Evolutionary conservation across 140 eudicot species (phyloP).

Genomic region (Ambrosia hybrid): DNA sequence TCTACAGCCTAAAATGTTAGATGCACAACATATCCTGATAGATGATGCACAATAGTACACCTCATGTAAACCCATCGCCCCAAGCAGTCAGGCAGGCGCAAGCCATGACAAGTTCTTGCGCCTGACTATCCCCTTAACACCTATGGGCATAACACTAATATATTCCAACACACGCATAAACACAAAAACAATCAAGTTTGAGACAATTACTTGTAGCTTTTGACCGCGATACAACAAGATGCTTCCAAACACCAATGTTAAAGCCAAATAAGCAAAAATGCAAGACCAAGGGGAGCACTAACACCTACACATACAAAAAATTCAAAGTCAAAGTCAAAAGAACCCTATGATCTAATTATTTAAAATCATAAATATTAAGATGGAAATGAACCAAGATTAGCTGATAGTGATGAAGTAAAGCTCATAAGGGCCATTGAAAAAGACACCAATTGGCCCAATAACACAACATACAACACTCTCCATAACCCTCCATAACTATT

Average conservation of each 20-base stretch:
- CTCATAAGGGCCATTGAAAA: constrained; percentile 51
- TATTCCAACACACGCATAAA: background rate
- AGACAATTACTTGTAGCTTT: constrained; percentile 47
- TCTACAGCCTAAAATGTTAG: too few relatives aligned
- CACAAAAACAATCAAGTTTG: background rate
- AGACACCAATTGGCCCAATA: constrained; percentile 76
- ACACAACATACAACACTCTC: constrained; percentile 43
- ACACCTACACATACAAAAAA: constrained; percentile 45
- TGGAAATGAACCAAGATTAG: constrained; percentile 47
- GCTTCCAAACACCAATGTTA: constrained; percentile 67
- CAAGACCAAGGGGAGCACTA: constrained; percentile 61
- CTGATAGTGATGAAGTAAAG: constrained; percentile 59
- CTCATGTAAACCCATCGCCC: too few relatives aligned
- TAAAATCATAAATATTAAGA: background rate
- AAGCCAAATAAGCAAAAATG: constrained; percentile 54
- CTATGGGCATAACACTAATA: too few relatives aligned
- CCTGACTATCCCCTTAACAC: too few relatives aligned
- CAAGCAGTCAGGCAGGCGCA: too few relatives aligned
- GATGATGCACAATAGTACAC: too few relatives aligned
- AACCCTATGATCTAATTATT: background rate
- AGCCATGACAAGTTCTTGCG: too few relatives aligned
- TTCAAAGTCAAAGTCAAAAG: background rate
- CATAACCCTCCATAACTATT: constrained; percentile 13
- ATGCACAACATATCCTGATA: too few relatives aligned
- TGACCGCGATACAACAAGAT: constrained; percentile 58